Percentiles rank a stretch among this genome's conserved stretches.
Conservation (phyloP, 495 filamentous ascomycete genomes). For the Apiosordaria backusii region DNA sequence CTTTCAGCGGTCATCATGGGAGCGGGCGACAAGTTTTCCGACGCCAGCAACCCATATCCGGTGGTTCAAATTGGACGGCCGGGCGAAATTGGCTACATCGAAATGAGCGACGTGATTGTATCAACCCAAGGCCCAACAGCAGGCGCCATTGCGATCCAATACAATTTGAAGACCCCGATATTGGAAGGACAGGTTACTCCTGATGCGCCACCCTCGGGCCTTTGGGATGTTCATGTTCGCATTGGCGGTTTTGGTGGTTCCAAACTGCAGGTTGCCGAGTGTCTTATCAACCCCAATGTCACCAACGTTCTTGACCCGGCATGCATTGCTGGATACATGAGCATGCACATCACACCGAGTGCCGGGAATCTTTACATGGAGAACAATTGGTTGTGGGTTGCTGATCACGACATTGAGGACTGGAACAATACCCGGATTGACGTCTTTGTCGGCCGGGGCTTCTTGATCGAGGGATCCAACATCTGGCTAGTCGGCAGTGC, state of each 20-base stretch:
- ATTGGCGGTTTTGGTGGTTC: constrained; percentile 78
- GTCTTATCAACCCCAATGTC: constrained; percentile 58
- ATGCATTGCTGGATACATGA: constrained; percentile 71
- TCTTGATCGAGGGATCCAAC: constrained; percentile 63
- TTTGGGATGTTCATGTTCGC: constrained; percentile 91
- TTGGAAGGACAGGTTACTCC: constrained; percentile 31
- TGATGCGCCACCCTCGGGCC: constrained; percentile 61
- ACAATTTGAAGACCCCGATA: constrained; percentile 60
- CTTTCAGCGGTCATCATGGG: constrained; percentile 46
- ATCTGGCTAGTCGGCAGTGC: constrained; percentile 70
- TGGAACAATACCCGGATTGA: constrained; percentile 69
- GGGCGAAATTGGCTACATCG: constrained; percentile 51
- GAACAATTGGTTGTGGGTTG: constrained; percentile 92
- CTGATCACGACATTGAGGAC: constrained; percentile 78
- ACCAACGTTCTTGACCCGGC: constrained; percentile 47
- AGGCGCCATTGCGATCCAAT: constrained; percentile 69
- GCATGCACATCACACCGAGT: constrained; percentile 72
- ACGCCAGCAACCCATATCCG: constrained; percentile 41
- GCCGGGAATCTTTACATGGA: constrained; percentile 72
- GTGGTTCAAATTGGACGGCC: constrained; percentile 51
- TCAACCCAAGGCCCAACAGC: constrained; percentile 39
- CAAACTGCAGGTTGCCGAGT: constrained; percentile 67
- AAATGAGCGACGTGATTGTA: constrained; percentile 54
- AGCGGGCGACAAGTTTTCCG: constrained; percentile 47
- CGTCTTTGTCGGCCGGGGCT: constrained; percentile 80